These are phyloP conservation scores for Yarrowia sp. DNA, from an alignment of 805 yeast species.

Conservation along the genomic window DNA sequence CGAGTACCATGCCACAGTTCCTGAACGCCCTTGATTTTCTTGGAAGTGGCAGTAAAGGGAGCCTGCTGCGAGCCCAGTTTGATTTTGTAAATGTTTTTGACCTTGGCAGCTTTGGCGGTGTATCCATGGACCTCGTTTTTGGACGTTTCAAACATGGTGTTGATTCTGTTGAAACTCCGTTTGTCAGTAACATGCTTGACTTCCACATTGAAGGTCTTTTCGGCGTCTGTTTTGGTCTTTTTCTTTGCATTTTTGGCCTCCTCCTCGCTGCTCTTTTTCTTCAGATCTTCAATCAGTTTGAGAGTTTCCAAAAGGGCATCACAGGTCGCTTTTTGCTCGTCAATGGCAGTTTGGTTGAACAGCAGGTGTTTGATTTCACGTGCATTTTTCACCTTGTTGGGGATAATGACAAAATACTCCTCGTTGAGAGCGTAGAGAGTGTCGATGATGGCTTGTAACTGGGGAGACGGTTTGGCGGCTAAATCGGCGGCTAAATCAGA, in stretches of 20 bases:
- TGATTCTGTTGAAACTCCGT: neutral
- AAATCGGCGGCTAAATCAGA: too few species aligned
- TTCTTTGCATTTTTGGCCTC: neutral
- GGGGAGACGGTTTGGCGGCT: neutral
- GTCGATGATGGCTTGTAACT: neutral
- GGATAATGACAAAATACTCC: slow-evolving; percentile 50
- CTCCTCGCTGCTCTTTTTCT: neutral
- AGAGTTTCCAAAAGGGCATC: slow-evolving; percentile 20
- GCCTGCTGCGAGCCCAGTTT: slow-evolving; percentile 22
- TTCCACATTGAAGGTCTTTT: slow-evolving; percentile 5
- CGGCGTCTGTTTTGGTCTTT: neutral
- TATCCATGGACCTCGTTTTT: slow-evolving; percentile 7
- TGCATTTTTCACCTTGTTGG: slow-evolving; percentile 21
- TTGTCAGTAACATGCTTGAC: slow-evolving; percentile 10
- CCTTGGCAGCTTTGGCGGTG: neutral
- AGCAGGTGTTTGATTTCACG: slow-evolving; percentile 1
- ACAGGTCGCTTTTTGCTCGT: slow-evolving; percentile 11
- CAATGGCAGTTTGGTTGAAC: neutral
- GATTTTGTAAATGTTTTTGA: slow-evolving; percentile 15
- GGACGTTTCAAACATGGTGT: slow-evolving; percentile 4
- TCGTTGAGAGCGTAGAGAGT: neutral
- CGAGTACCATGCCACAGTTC: slow-evolving; percentile 22
- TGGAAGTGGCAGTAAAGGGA: slow-evolving; percentile 16
- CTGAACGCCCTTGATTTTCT: slow-evolving; percentile 20
- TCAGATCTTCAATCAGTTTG: slow-evolving; percentile 17